phyloP scores from a whole-genome alignment of 2,329 filamentous ascomycete species.

The Cladophialophora immunda region DNA sequence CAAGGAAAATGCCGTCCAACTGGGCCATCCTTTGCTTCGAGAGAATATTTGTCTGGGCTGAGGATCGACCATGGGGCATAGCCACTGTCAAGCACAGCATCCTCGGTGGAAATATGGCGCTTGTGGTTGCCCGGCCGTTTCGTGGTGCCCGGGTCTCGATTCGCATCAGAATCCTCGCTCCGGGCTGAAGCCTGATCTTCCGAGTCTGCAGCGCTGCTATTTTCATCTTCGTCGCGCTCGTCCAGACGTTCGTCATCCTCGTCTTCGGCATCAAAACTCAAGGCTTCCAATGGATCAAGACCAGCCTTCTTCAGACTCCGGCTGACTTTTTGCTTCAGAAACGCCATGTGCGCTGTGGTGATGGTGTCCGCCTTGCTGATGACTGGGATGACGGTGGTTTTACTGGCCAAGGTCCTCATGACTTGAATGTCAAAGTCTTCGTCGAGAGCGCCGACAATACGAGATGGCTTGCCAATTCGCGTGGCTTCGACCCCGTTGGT shows the following conservation, averaged over 20 bases:
- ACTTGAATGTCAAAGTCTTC: constrained; percentile 91
- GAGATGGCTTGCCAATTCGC: constrained; percentile 51
- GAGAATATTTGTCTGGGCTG: constrained; percentile 83
- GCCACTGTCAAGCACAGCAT: constrained; percentile 36
- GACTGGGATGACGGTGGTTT: constrained; percentile 93
- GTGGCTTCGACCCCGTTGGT: constrained; percentile 62
- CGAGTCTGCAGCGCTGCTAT: constrained; percentile 46
- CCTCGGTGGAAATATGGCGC: constrained; percentile 47
- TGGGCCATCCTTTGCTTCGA: constrained; percentile 61
- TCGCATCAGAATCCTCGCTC: constrained; percentile 38
- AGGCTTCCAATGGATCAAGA: constrained; percentile 85
- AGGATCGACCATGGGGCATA: constrained; percentile 91
- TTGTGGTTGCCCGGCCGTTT: constrained; percentile 38
- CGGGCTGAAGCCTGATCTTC: constrained; percentile 41
- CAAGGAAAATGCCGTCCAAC: constrained; percentile 92
- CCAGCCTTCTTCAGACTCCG: constrained; percentile 84
- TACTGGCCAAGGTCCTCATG: constrained; percentile 84
- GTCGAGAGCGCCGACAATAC: constrained; percentile 74
- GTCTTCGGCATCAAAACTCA: constrained; percentile 85
- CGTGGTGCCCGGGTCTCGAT: constrained; percentile 25
- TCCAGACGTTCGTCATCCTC: constrained; percentile 68
- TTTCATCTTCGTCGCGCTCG: constrained; percentile 58
- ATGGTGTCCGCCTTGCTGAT: constrained; percentile 97
- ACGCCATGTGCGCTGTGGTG: constrained; percentile 91
- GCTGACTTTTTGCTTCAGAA: constrained; percentile 90